These are phyloP conservation scores for Rhodotorula diobovata DNA, from an alignment of 768 basidiomycete genomes.

Conservation along the genomic window DNA sequence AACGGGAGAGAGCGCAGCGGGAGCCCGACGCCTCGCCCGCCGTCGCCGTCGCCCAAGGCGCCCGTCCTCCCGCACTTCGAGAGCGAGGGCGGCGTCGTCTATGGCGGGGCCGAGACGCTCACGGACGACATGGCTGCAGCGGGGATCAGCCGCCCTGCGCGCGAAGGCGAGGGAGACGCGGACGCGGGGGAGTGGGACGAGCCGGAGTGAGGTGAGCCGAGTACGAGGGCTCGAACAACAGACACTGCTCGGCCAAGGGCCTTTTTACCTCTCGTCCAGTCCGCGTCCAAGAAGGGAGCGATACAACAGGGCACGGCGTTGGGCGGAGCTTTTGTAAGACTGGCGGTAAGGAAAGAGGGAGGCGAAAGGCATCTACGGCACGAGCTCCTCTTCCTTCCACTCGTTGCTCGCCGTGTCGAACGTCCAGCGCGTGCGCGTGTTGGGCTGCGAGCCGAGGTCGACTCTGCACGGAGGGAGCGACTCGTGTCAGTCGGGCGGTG, in stretches of 20 bases:
- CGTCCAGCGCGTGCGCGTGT: slow-evolving; percentile 16
- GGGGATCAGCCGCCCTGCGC: not conserved
- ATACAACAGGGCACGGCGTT: not conserved
- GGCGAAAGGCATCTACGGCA: slow-evolving; percentile 1
- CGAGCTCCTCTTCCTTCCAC: slow-evolving; percentile 24
- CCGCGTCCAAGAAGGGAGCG: not conserved
- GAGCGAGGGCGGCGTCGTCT: not conserved
- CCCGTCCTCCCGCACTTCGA: not conserved
- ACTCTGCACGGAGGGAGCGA: not conserved
- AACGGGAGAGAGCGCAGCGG: not conserved
- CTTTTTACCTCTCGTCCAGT: no score
- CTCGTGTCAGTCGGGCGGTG: not conserved
- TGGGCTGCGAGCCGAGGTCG: slow-evolving; percentile 31
- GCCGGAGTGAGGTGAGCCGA: not conserved
- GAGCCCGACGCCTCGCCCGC: not conserved
- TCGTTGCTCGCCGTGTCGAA: not conserved
- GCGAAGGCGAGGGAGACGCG: no score
- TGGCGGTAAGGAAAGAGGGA: not conserved
- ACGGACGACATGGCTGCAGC: not conserved
- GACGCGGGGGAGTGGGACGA: slow-evolving; percentile 6
- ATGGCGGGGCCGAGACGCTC: not conserved
- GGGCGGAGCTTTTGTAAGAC: not conserved
- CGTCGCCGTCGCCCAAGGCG: not conserved
- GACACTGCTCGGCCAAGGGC: not conserved
- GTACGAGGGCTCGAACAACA: not conserved